These are phyloP conservation scores for Yarrowia galli DNA, from an alignment of 1,139 yeast species.

Conservation along the genomic window DNA sequence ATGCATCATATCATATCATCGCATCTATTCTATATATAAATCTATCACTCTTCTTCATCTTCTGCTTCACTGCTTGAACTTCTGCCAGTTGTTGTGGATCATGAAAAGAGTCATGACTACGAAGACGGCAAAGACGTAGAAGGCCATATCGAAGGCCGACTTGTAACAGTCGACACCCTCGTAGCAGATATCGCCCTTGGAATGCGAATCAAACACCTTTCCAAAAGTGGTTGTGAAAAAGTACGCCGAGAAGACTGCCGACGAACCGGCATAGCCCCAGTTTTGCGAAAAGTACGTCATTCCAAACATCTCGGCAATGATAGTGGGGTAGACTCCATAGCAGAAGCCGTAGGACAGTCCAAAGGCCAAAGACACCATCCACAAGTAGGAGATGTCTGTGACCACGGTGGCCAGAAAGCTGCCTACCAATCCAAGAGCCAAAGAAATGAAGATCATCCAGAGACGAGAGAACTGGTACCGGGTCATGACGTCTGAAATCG, in stretches of 20 bases:
- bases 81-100: constrained; percentile 29
- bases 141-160: constrained; percentile 20
- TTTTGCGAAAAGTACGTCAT: constrained; percentile 74
- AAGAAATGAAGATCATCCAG: constrained; percentile 63
- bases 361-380: constrained; percentile 64
- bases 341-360: constrained; percentile 84
- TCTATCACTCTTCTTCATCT: neutral
- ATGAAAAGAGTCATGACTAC: constrained; percentile 3
- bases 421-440: constrained; percentile 40
- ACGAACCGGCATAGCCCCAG: constrained; percentile 70
- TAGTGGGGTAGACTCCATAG: constrained; percentile 83
- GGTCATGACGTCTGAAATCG: constrained; percentile 66
- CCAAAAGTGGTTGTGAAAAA: constrained; percentile 53
- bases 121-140: constrained; percentile 20
- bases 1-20: neutral
- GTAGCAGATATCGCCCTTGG: constrained; percentile 16
- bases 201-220: constrained; percentile 32
- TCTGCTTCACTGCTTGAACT: neutral
- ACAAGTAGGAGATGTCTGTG: constrained; percentile 52
- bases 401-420: constrained; percentile 41
- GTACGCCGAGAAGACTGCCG: constrained; percentile 54
- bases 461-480: constrained; percentile 9
- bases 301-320: constrained; percentile 79
- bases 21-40: constrained; percentile 1
- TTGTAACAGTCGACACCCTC: constrained; percentile 21